Base-by-base conservation (phyloP, 2,329 filamentous ascomycete genomes). In the Cercospora berteroae region DNA sequence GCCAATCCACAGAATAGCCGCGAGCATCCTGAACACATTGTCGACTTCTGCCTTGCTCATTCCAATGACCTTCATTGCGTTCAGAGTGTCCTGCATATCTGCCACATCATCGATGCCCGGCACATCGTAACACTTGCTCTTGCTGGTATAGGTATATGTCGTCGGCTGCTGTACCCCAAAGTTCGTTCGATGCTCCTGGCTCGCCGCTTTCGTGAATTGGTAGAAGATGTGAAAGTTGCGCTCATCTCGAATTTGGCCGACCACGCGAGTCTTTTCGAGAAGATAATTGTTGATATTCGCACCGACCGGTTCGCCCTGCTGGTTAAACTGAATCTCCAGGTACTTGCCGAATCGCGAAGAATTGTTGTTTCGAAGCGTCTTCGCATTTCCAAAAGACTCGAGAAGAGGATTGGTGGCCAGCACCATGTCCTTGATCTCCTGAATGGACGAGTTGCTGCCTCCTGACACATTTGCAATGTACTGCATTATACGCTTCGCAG, bases 201-300 rank as follows among this genome's bases (percentile, higher is more conserved):
- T 91, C 9, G 94, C 94, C 4, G 92, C 93, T 81, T 98, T 99
- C 57, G 95, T 92, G 80, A 98, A 97, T 80, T 99, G 95, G 81
- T 99, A 99, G 80, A 99, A 99, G 76, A 99, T 98, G 81, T 99
- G 95, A 80, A 99, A 99, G 81, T 97, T 98, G 74, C 95, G 89
- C 85, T 99, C 95, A 79, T 97, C 96, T 67, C 83, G 85, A 74
- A 98, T 98, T 82, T 98, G 95, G 16, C 94, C 93, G 9, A 97
- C 93, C 18, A 99, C 95, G 82, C 95, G 87, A 58, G 92, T 90
- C 84, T 98, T 98, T 80, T 99, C 95, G 63, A 99, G 85, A 25
- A 99, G 85, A 77, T 99, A 99, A 80, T 99, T 99, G 77, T 94
- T 97, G 80, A 99, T 97, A 80, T 97, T 95, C 68, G 95, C 95